Evolutionary conservation across 306 rosid species (phyloP).

Genomic region (Rosa multiflora): DNA sequence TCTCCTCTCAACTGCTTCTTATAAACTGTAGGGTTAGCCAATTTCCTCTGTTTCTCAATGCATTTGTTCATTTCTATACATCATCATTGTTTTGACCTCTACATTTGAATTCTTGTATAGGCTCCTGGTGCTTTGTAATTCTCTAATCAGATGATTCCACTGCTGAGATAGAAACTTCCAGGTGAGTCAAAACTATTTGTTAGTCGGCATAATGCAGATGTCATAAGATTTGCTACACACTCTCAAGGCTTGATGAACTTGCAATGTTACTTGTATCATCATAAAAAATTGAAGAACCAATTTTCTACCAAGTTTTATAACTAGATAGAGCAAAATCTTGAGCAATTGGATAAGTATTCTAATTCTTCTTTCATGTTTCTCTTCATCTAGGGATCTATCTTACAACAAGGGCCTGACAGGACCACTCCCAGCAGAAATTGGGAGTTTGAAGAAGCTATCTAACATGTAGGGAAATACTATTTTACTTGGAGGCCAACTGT

Average conservation of each 20-base stretch:
- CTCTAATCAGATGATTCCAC: no score
- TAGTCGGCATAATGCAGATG: background rate
- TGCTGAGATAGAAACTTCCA: no score
- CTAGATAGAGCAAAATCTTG: background rate
- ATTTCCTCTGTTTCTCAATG: no score
- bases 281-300: background rate
- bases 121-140: no score
- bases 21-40: no score
- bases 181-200: background rate
- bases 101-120: no score
- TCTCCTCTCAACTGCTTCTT: no score
- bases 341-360: background rate
- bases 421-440: constrained; percentile 47
- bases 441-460: constrained; percentile 48
- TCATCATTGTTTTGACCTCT: no score
- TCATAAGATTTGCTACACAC: background rate
- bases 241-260: background rate
- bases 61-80: no score
- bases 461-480: constrained; percentile 41
- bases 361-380: constrained; percentile 23
- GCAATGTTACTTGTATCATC: background rate
- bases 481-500: background rate
- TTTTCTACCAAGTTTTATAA: background rate
- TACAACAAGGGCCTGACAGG: constrained; percentile 49
- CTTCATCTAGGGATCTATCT: constrained; percentile 59